A percentile compares a stretch with the other conserved stretches of the same genome.
phyloP scores from a whole-genome alignment of 2,329 filamentous ascomycete species.

The Diaporthe humulicola region DNA sequence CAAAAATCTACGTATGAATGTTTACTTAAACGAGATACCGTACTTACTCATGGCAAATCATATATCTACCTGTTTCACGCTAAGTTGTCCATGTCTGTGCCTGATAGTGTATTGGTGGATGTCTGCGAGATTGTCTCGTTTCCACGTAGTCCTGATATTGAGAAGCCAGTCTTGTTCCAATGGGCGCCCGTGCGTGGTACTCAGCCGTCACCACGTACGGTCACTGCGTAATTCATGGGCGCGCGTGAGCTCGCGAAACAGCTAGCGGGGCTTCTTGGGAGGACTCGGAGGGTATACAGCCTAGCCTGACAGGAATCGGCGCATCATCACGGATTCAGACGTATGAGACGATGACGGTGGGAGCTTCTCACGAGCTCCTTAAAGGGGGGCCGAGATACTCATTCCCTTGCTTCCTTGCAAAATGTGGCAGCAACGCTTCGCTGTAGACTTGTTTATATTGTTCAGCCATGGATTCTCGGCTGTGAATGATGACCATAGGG shows the following conservation, averaged over 20 bases:
- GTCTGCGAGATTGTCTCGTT: too few relatives aligned
- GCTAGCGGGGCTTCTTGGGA: background rate
- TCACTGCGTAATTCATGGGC: too few relatives aligned
- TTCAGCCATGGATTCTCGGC: background rate
- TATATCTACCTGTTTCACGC: constrained; percentile 15
- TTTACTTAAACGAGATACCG: constrained; percentile 18
- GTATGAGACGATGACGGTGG: background rate
- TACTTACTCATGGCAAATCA: constrained; percentile 11
- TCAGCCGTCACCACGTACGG: too few relatives aligned
- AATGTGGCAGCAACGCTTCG: background rate
- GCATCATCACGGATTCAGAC: background rate
- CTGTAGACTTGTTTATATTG: background rate
- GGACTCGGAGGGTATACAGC: background rate
- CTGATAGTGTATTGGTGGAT: background rate
- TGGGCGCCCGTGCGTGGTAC: too few relatives aligned
- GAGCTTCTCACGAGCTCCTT: background rate
- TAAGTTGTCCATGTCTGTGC: background rate
- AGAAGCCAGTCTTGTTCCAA: background rate
- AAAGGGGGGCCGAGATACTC: background rate
- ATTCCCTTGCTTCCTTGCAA: background rate
- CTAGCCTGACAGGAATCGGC: background rate
- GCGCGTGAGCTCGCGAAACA: background rate
- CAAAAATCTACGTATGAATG: constrained; percentile 21
- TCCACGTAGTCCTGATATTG: background rate
- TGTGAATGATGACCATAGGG: background rate